A percentile compares a stretch with the other conserved stretches of the same genome.
Conservation (phyloP, 2,329 filamentous ascomycete genomes). For the Calonectria hongkongensis region DNA sequence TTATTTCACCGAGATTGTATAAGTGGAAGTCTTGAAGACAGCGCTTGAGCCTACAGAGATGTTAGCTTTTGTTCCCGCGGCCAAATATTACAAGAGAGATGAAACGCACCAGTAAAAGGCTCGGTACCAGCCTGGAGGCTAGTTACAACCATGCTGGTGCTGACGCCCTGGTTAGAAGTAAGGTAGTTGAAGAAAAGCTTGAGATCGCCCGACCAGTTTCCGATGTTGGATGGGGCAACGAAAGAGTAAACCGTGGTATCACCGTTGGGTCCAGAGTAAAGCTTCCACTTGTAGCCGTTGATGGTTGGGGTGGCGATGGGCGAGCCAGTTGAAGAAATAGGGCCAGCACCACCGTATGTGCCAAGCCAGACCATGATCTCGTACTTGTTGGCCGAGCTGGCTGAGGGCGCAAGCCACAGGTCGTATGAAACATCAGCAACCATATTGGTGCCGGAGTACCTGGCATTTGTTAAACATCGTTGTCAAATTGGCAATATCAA, state of each 20-base stretch:
- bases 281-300: slow-evolving; percentile 70
- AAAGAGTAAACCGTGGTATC: slow-evolving; percentile 76
- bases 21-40: slow-evolving; percentile 34
- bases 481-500: too few species aligned
- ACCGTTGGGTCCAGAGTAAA: slow-evolving; percentile 76
- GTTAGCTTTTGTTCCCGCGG: too few species aligned
- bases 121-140: slow-evolving; percentile 66
- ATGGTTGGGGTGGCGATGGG: slow-evolving; percentile 67
- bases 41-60: slow-evolving; percentile 16
- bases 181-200: slow-evolving; percentile 75
- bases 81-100: too few species aligned
- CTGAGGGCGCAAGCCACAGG: slow-evolving; percentile 71
- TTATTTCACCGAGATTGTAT: slow-evolving; percentile 37
- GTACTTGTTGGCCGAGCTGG: slow-evolving; percentile 66
- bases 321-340: slow-evolving; percentile 62
- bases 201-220: slow-evolving; percentile 73
- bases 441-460: slow-evolving; percentile 54
- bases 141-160: slow-evolving; percentile 40
- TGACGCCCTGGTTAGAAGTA: slow-evolving; percentile 63
- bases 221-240: slow-evolving; percentile 62
- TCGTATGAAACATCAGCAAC: slow-evolving; percentile 77
- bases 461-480: slow-evolving; percentile 48
- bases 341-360: slow-evolving; percentile 73
- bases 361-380: slow-evolving; percentile 80
- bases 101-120: slow-evolving; percentile 68